Conservation (phyloP, 495 filamentous ascomycete genomes). For the Aspergillus ellipticus region DNA sequence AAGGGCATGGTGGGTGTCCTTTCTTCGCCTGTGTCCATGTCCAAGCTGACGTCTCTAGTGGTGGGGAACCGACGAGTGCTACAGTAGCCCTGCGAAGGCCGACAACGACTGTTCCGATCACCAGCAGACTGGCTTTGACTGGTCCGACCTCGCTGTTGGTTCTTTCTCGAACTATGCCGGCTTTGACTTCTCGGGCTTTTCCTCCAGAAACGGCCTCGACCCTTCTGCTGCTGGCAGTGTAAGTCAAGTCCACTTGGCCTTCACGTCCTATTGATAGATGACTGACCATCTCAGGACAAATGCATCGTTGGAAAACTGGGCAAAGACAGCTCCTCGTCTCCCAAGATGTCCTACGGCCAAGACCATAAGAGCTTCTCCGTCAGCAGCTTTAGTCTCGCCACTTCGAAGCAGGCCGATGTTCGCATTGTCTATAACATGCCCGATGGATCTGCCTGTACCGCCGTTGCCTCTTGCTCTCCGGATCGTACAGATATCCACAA, state of each 20-base stretch:
- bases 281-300: slow-evolving; percentile 44
- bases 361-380: slow-evolving; percentile 68
- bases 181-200: slow-evolving; percentile 70
- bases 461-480: slow-evolving; percentile 59
- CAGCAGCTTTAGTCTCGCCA: slow-evolving; percentile 63
- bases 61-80: slow-evolving; percentile 60
- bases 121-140: slow-evolving; percentile 69
- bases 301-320: slow-evolving; percentile 60
- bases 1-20: slow-evolving; percentile 27
- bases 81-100: slow-evolving; percentile 66
- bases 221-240: slow-evolving; percentile 38
- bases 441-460: slow-evolving; percentile 73
- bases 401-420: slow-evolving; percentile 69
- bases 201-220: slow-evolving; percentile 54
- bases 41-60: slow-evolving; percentile 22
- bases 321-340: slow-evolving; percentile 39
- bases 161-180: slow-evolving; percentile 64
- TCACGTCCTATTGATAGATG: neutral
- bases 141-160: slow-evolving; percentile 58
- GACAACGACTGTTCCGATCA: slow-evolving; percentile 70
- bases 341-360: slow-evolving; percentile 53
- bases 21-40: neutral
- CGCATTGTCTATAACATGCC: slow-evolving; percentile 83
- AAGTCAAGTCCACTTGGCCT: too few relatives aligned
- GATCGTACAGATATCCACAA: slow-evolving; percentile 68